Evolutionary conservation across 2,329 filamentous ascomycete species (phyloP).

Genomic region (Esteya vermicola): DNA sequence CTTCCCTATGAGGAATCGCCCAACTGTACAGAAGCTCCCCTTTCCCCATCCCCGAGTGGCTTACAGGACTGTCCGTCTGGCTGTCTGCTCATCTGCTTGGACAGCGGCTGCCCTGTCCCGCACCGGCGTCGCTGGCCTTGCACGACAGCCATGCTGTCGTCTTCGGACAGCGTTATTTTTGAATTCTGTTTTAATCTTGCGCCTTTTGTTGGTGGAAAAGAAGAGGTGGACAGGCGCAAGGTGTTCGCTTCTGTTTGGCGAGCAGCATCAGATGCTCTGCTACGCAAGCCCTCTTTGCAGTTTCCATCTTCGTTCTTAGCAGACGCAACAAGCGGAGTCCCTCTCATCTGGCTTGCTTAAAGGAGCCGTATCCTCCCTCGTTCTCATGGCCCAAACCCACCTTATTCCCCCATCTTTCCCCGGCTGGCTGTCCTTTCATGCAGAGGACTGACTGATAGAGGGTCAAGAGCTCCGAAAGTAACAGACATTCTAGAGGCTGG

Average conservation of each 20-base stretch:
- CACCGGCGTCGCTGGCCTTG: not conserved
- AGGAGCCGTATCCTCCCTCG: conserved; percentile 6
- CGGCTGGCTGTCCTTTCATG: conserved; percentile 3
- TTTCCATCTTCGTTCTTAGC: not conserved
- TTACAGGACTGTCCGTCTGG: too few relatives aligned
- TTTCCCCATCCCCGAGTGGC: too few relatives aligned
- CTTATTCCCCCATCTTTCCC: conserved; percentile 1
- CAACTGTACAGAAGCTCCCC: not conserved
- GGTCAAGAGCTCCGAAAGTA: conserved; percentile 1
- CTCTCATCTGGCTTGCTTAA: conserved; percentile 7
- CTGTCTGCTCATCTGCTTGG: too few relatives aligned
- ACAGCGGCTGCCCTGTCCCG: too few relatives aligned
- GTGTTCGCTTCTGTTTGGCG: conserved; percentile 7
- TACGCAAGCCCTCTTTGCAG: not conserved
- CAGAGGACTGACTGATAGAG: not conserved
- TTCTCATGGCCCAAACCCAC: not conserved
- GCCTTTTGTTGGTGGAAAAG: conserved; percentile 1
- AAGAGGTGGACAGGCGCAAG: conserved; percentile 1
- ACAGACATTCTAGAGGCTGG: too few relatives aligned
- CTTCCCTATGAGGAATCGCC: not conserved
- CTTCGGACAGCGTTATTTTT: not conserved
- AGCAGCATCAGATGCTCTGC: conserved; percentile 9
- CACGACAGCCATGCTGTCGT: not conserved
- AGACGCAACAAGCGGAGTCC: not conserved
- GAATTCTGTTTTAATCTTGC: too few relatives aligned